A percentile compares a stretch with the other conserved stretches of the same genome.
Conservation (phyloP, 2,329 filamentous ascomycete species). For the Diaporthe ampelina region DNA sequence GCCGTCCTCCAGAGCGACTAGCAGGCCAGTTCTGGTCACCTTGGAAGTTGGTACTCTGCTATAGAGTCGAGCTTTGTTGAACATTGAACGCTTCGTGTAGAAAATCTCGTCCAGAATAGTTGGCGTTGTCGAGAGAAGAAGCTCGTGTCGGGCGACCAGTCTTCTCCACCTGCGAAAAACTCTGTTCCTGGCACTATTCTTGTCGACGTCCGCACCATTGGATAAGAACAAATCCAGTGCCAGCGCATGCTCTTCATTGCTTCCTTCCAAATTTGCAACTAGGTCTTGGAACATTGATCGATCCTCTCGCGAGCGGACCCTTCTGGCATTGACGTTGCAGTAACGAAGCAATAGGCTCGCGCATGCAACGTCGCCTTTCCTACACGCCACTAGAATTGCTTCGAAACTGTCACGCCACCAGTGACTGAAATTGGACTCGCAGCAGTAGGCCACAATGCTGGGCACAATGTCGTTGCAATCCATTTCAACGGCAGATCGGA, state of each 20-base stretch:
- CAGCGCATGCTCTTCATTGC: background rate
- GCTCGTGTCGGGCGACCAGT: background rate
- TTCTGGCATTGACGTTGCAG: background rate
- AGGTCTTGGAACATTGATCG: background rate
- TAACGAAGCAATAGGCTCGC: background rate
- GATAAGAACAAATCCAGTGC: background rate
- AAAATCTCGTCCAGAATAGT: constrained; percentile 5
- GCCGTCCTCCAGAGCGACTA: constrained; percentile 1
- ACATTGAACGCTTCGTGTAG: background rate
- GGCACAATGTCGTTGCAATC: background rate
- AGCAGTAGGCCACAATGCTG: background rate
- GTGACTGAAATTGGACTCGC: background rate
- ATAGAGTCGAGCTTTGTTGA: background rate
- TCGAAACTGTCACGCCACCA: background rate
- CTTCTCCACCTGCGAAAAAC: background rate
- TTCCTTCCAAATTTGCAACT: background rate
- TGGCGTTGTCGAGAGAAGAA: background rate
- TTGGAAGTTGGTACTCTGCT: background rate
- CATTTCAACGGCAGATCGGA: background rate
- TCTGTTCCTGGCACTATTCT: background rate
- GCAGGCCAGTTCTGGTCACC: constrained; percentile 6
- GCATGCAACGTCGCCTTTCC: background rate
- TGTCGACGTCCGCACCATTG: background rate
- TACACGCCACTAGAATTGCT: background rate
- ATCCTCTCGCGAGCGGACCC: background rate